Conservation (phyloP, 1,284 basidiomycete species). For the Leucoagaricus sp. region DNA sequence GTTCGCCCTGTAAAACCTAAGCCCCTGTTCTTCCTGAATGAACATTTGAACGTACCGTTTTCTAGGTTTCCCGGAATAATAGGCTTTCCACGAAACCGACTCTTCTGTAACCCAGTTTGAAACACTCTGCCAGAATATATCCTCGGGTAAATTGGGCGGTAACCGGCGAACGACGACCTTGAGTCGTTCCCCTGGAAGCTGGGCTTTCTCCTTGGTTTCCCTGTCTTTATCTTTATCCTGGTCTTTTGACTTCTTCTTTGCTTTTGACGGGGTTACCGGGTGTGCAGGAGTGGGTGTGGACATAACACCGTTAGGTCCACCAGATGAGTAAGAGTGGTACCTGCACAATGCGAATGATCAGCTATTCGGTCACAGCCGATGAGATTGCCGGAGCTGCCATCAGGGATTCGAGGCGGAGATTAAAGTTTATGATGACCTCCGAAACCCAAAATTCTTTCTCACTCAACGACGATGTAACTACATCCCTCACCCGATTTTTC, state of each 20-base stretch:
- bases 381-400: background rate
- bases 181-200: slow-evolving; percentile 54
- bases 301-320: slow-evolving; percentile 23
- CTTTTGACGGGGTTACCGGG: slow-evolving; percentile 25
- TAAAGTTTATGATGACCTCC: background rate
- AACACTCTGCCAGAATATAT: slow-evolving; percentile 92
- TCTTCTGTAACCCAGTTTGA: slow-evolving; percentile 82
- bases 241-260: slow-evolving; percentile 32
- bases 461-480: no score
- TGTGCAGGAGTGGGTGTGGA: slow-evolving; percentile 27
- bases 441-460: background rate
- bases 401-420: slow-evolving; percentile 8
- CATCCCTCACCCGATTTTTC: no score
- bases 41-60: slow-evolving; percentile 58
- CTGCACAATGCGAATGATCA: no score
- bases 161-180: slow-evolving; percentile 90
- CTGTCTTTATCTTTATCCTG: slow-evolving; percentile 35
- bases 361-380: no score
- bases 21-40: background rate
- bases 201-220: slow-evolving; percentile 28
- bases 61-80: slow-evolving; percentile 67
- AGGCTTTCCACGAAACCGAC: slow-evolving; percentile 68
- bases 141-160: slow-evolving; percentile 90
- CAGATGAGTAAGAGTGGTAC: no score
- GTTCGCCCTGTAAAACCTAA: slow-evolving; percentile 50